Evolutionary conservation across 345 rosid species (phyloP).

Genomic region (Rhizophora apiculata): DNA sequence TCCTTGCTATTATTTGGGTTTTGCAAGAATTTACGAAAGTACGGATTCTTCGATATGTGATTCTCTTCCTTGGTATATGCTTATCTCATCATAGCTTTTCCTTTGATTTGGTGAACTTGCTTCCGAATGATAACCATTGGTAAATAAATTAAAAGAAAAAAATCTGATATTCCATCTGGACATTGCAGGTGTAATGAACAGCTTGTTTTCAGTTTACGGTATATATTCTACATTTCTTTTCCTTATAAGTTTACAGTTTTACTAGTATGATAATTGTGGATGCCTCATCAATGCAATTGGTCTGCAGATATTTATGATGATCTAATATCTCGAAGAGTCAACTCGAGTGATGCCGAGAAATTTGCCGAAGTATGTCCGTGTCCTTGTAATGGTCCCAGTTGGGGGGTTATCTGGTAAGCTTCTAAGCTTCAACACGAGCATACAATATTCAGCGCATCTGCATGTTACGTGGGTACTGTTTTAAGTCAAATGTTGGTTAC

Average conservation of each 20-base stretch:
- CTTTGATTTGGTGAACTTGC: conserved; percentile 6
- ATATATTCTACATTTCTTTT: conserved; percentile 14
- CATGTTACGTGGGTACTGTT: conserved; percentile 1
- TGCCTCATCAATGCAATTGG: background rate
- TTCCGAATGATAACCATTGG: background rate
- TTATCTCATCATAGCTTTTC: conserved; percentile 2
- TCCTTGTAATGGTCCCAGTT: conserved; percentile 86
- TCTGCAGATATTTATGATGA: conserved; percentile 84
- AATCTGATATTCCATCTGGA: conserved; percentile 16
- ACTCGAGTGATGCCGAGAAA: conserved; percentile 96
- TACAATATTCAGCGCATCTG: background rate
- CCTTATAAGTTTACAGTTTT: background rate
- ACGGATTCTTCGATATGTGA: conserved; percentile 78
- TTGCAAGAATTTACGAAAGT: conserved; percentile 81
- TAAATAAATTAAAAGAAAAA: background rate
- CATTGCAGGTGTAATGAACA: conserved; percentile 91
- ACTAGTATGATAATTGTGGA: background rate
- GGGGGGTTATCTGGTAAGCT: conserved; percentile 92
- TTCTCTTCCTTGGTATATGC: conserved; percentile 84
- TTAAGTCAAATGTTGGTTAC: background rate
- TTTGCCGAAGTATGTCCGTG: conserved; percentile 96
- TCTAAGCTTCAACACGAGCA: conserved; percentile 11
- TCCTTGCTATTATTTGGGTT: conserved; percentile 78
- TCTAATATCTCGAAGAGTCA: conserved; percentile 82
- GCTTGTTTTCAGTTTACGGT: conserved; percentile 97